Base-by-base conservation (phyloP, 2,329 filamentous ascomycete genomes). In the Penicillium sp. region DNA sequence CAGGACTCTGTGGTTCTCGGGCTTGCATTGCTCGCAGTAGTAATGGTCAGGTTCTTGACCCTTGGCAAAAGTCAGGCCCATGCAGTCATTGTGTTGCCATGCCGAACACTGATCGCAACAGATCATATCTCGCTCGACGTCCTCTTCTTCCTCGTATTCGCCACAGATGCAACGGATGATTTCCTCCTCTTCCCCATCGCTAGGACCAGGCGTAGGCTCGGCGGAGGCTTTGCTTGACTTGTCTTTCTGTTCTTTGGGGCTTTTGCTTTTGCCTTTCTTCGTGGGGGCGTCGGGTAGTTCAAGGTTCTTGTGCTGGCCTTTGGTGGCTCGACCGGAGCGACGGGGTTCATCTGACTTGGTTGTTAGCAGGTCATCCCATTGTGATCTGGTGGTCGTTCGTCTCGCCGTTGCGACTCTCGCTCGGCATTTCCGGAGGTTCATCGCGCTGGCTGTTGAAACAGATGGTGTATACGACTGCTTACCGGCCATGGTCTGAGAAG, bases 31-130 rank as follows among this genome's bases (percentile, higher is more conserved):
- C 70, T 98, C 93, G 71, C 93, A 98, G 70, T 86, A 94, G 73
- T 98, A 98, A 68, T 87, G 79, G 51, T 86, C 86, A 28, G 87
- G 85, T 47, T 88, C 78, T 61, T 90, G 82, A 50, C 90, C 72
- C 48, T 79, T 86, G 29, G 84, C 81, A 59, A 87, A 89, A 40
- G 85, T 82, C 61, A 96, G 81, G 45, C 88, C 89, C 76, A 98
- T 88, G 66, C 93, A 98, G 54, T 94, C 85, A 63, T 96, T 96
- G 71, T 98, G 93, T 71, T 98, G 93, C 93, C 93, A 98, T 37
- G 86, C 91, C 42, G 82, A 83, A 70, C 93, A 98, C 40, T 81
- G 82, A 69, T 98, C 93, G 74, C 93, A 98, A 52, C 87, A 89
- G 62, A 98, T 95, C 90, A 95, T 97, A 45, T 90, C 84, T 60